Percentiles rank a stretch among this genome's conserved stretches.
Conservation (phyloP, 2,329 filamentous ascomycete species). For the Sporothrix pseudoabietina region DNA sequence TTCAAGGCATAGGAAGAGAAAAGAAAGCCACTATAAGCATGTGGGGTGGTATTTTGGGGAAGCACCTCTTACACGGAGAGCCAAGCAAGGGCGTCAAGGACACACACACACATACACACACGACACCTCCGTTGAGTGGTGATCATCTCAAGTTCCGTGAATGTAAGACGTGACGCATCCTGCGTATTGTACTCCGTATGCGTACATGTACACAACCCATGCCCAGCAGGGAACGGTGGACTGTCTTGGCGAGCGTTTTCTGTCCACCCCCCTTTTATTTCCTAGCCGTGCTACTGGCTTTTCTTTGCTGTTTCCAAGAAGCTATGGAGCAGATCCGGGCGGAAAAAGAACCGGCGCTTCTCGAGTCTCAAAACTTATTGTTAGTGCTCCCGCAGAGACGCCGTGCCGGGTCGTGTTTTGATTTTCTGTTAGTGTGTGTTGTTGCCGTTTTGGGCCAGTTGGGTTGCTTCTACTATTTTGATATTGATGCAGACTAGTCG, state of each 20-base stretch:
- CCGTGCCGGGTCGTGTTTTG: background rate
- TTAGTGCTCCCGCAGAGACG: background rate
- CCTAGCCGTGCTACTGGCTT: background rate
- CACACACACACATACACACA: background rate
- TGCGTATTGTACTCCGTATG: background rate
- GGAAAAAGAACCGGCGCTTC: background rate
- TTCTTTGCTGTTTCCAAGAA: background rate
- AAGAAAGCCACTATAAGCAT: background rate
- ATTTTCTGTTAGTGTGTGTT: background rate
- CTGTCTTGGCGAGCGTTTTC: background rate
- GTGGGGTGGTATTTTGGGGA: constrained; percentile 6
- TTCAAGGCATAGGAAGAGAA: background rate
- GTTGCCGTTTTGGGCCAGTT: background rate
- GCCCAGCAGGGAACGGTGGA: background rate
- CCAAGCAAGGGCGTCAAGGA: background rate
- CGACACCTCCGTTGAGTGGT: background rate
- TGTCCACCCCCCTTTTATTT: background rate
- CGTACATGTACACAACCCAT: background rate
- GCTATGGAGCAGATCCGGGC: background rate
- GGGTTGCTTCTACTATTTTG: background rate
- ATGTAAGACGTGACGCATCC: background rate
- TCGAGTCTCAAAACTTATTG: background rate
- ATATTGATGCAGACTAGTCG: background rate
- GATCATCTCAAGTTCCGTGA: background rate
- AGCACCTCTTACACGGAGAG: background rate